Evolutionary conservation across 208 protist genomes (phyloP).

Genomic region (Acanthamoeba lenticulata): DNA sequence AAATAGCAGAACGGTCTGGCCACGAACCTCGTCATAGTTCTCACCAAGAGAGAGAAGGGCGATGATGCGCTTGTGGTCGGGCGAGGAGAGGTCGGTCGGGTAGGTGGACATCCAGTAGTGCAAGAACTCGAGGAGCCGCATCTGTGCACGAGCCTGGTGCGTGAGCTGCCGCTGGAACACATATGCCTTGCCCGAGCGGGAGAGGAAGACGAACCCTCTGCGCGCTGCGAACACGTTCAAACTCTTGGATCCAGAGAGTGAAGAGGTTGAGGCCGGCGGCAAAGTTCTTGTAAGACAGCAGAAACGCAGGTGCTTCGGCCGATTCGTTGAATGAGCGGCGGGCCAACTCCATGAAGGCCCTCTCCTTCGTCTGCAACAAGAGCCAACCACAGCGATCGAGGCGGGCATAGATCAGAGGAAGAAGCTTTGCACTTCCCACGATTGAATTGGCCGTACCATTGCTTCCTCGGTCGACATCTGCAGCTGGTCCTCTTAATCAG

Average conservation of each 20-base stretch:
- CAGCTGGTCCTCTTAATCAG: no score
- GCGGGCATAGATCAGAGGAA: neutral
- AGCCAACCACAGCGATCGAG: no score
- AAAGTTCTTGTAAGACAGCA: neutral
- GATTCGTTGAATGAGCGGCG: neutral
- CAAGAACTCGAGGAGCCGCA: neutral
- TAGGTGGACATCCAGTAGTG: slow-evolving; percentile 15
- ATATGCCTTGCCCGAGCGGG: neutral
- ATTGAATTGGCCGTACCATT: no score
- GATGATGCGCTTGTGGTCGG: slow-evolving; percentile 1
- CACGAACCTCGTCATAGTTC: neutral
- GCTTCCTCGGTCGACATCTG: no score
- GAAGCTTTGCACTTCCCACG: no score
- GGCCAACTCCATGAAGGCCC: slow-evolving; percentile 10
- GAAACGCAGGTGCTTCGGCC: neutral
- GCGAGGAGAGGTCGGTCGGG: neutral
- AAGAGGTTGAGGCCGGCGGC: neutral
- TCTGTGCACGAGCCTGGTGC: neutral
- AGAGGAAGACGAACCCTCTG: neutral
- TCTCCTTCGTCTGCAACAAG: neutral
- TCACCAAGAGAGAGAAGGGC: neutral
- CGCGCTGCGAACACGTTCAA: neutral
- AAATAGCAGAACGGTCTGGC: neutral
- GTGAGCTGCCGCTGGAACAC: neutral
- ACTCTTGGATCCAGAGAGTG: neutral